Percentiles rank a stretch among this genome's conserved stretches.
Conservation (phyloP, 2,329 filamentous ascomycete species). For the Pyrenochaeta sp. region DNA sequence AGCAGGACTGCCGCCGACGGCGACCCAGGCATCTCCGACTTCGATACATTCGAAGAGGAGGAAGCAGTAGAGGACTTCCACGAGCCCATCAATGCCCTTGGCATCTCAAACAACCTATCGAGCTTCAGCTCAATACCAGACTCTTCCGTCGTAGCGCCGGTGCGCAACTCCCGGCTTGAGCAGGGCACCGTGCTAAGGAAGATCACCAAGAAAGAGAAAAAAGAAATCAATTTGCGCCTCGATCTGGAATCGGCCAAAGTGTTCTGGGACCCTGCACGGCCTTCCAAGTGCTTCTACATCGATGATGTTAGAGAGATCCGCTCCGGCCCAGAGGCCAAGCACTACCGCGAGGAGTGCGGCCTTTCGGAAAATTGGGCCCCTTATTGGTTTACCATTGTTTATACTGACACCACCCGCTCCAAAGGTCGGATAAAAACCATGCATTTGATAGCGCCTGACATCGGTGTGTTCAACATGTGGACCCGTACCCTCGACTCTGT, state of each 20-base stretch:
- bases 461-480: conserved; percentile 79
- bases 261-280: conserved; percentile 81
- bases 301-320: conserved; percentile 95
- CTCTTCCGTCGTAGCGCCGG: conserved; percentile 66
- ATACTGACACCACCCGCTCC: conserved; percentile 78
- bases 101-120: conserved; percentile 46
- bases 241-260: conserved; percentile 87
- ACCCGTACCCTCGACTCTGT: conserved; percentile 83
- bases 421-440: conserved; percentile 81
- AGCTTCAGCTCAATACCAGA: conserved; percentile 52
- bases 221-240: conserved; percentile 77
- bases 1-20: conserved; percentile 74
- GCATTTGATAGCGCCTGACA: conserved; percentile 83
- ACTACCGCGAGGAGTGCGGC: conserved; percentile 86
- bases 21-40: conserved; percentile 58
- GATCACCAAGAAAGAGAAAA: conserved; percentile 82
- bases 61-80: conserved; percentile 58
- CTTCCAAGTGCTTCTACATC: conserved; percentile 87
- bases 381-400: conserved; percentile 90
- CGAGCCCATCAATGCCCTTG: conserved; percentile 52
- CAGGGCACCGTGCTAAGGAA: conserved; percentile 82
- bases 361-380: conserved; percentile 72
- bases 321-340: conserved; percentile 81
- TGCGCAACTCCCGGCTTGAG: conserved; percentile 78
- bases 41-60: conserved; percentile 60